Percentiles rank a stretch among this genome's conserved stretches.
These are phyloP conservation scores for Coniella vitis DNA, from an alignment of 2,329 filamentous ascomycete genomes.

Conservation along the genomic window DNA sequence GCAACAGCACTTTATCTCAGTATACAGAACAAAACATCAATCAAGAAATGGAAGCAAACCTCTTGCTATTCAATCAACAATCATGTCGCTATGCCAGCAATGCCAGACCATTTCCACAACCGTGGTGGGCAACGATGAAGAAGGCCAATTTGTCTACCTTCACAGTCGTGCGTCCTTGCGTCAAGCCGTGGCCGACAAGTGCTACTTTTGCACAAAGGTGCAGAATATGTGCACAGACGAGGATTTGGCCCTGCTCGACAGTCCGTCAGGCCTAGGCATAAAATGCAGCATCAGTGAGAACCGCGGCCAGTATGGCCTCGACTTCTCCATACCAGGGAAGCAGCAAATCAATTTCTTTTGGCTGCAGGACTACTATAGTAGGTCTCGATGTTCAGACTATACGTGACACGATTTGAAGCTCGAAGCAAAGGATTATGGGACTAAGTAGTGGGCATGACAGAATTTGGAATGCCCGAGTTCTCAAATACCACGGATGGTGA, in stretches of 20 bases:
- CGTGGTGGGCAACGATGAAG: background rate
- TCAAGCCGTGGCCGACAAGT: background rate
- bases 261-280: background rate
- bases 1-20: too few relatives aligned
- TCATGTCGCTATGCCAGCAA: background rate
- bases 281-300: background rate
- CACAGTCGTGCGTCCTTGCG: background rate
- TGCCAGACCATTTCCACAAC: background rate
- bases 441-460: background rate
- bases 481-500: background rate
- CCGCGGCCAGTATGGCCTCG: background rate
- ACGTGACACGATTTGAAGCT: background rate
- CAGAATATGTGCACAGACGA: background rate
- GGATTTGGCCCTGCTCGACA: background rate
- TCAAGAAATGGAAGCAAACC: too few relatives aligned
- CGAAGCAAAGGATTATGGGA: too few relatives aligned
- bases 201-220: conserved; percentile 1
- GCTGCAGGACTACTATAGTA: background rate
- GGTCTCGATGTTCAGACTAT: background rate
- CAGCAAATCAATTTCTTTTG: background rate
- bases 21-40: too few relatives aligned
- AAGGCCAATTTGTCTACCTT: background rate
- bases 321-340: background rate
- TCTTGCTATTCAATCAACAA: too few relatives aligned
- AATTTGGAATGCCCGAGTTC: background rate